These are phyloP conservation scores for Metschnikowia shivogae DNA, from an alignment of 805 yeast species.

Conservation along the genomic window DNA sequence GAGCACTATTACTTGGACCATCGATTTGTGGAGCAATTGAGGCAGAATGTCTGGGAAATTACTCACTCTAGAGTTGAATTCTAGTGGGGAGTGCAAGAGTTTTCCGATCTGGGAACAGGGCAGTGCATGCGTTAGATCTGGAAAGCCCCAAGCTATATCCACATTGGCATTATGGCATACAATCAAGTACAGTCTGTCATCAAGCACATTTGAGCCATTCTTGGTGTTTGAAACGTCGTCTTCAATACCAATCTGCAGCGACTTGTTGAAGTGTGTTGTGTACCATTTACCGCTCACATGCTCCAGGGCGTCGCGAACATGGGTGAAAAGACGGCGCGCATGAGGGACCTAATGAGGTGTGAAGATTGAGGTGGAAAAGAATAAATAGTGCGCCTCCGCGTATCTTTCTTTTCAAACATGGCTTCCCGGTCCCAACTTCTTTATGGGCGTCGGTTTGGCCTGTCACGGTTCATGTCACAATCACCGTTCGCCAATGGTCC, in stretches of 20 bases:
- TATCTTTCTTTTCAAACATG: constrained; percentile 6
- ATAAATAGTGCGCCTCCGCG: neutral
- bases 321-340: constrained; percentile 3
- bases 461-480: constrained; percentile 13
- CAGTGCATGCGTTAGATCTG: too few relatives aligned
- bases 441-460: constrained; percentile 13
- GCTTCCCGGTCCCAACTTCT: constrained; percentile 16
- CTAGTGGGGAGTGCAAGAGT: too few relatives aligned
- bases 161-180: too few relatives aligned
- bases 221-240: too few relatives aligned
- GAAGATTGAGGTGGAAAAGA: neutral
- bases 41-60: constrained; percentile 37
- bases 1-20: constrained; percentile 43
- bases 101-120: too few relatives aligned
- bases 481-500: constrained; percentile 32
- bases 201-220: too few relatives aligned
- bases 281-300: neutral
- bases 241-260: too few relatives aligned
- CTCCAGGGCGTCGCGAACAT: neutral
- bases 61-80: neutral
- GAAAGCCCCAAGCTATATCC: too few relatives aligned
- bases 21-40: constrained; percentile 52
- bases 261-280: neutral
- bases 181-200: too few relatives aligned
- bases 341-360: neutral